Evolutionary conservation across 257 asterid species (phyloP), one percentile per base, ranked within the genome.

Genomic region (Nicotiana knightiana): DNA sequence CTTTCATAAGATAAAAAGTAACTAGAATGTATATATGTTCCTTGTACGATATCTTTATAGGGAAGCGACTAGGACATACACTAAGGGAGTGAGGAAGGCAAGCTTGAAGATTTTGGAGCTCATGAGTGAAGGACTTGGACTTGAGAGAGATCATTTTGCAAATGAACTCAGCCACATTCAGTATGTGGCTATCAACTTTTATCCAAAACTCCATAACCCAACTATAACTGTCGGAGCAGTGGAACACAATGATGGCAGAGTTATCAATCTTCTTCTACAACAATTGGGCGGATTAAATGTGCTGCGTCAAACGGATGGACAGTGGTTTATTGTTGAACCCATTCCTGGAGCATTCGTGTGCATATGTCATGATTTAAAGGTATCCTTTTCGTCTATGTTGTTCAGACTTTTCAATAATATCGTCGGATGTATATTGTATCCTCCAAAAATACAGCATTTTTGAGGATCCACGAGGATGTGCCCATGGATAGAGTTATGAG

Each of bases 291-390:
- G 75, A 15, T 67, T 82, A 4, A 51, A 82, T 16, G 81, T 70
- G 26, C 28, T 30, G 4, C 76, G 76, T 67, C 61, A 70, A 10
- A 82, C 59, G 37, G 81, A 82, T 82, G 81, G 43, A 4, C 30
- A 70, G 7, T 82, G 84, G 84, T 39, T 71, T 17, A 65, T 62
- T 6, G 64, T 82, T 71, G 84, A 71, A 43, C 81, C 81, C 2
- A n/a, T 82, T 71, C 71, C 84, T 13, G 17, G 65, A 55, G 35
- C 28, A 30, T 35, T 67, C 3, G 75, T 67, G 0, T 67, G 75
- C 53, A 33, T 67, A 24, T 67, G 75, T 53, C 75, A 33, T 67
- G 51, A 1, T 67, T 3, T 67, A 16, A 67, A 67, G 75, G 75
- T 67, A 57, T 9, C 3, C 55, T 48, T 32, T 3, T 32, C 5